These are phyloP conservation scores for Apocynum venetum DNA, from an alignment of 257 asterid genomes.

Conservation along the genomic window DNA sequence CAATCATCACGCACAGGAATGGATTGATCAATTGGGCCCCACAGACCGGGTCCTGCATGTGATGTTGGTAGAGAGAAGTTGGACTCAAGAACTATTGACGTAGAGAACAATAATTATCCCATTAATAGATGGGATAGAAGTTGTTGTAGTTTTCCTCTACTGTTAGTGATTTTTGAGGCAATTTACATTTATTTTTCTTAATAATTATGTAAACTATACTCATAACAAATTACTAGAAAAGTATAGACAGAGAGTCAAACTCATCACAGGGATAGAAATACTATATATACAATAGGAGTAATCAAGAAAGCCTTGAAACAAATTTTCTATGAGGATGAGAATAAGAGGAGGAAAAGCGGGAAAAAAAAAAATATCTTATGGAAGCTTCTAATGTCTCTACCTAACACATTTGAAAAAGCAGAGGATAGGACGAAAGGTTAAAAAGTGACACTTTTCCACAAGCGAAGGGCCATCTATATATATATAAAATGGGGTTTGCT, in stretches of 20 bases:
- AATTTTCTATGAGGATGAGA: constrained; percentile 1
- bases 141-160: neutral
- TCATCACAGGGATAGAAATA: too few relatives aligned
- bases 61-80: constrained; percentile 36
- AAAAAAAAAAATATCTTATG: constrained; percentile 18
- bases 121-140: constrained; percentile 19
- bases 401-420: constrained; percentile 53
- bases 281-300: too few relatives aligned
- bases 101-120: constrained; percentile 23
- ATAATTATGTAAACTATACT: too few relatives aligned
- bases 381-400: constrained; percentile 71
- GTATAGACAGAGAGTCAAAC: too few relatives aligned
- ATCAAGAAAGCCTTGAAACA: constrained; percentile 11
- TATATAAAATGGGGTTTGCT: too few relatives aligned
- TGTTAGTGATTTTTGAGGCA: neutral
- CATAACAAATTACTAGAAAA: too few relatives aligned
- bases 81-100: constrained; percentile 20
- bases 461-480: constrained; percentile 31
- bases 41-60: constrained; percentile 29
- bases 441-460: constrained; percentile 35
- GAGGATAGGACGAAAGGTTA: constrained; percentile 12
- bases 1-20: constrained; percentile 3
- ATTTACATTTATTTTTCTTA: too few relatives aligned
- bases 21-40: constrained; percentile 4
- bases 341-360: constrained; percentile 15